A percentile compares a stretch with the other conserved stretches of the same genome.
phyloP scores from a whole-genome alignment of 2,329 filamentous ascomycete species.

The Albophoma yamanashiensis region DNA sequence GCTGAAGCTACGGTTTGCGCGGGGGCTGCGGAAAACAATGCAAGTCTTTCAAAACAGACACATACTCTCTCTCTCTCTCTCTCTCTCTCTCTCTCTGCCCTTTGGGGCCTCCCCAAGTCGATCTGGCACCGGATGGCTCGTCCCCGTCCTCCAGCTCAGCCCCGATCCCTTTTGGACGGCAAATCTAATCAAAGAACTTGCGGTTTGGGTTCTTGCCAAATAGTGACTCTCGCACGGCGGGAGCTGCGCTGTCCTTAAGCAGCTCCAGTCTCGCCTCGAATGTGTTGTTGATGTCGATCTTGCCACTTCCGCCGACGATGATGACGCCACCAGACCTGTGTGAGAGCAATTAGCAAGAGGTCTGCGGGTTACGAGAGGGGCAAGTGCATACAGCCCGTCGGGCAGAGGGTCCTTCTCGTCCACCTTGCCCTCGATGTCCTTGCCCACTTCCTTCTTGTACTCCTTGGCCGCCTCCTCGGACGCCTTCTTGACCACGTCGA shows the following conservation, averaged over 20 bases:
- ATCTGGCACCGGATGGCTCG: background rate
- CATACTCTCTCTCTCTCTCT: background rate
- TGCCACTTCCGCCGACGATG: constrained; percentile 74
- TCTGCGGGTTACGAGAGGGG: background rate
- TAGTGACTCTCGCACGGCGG: constrained; percentile 71
- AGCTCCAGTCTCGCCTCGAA: constrained; percentile 84
- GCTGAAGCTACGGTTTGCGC: constrained; percentile 13
- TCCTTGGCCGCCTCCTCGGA: constrained; percentile 66
- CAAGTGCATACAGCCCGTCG: constrained; percentile 63
- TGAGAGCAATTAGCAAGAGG: constrained; percentile 11
- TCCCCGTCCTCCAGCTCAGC: background rate
- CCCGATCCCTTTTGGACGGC: background rate
- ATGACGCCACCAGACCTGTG: constrained; percentile 70
- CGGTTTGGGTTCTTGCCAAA: constrained; percentile 95
- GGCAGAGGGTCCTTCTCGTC: constrained; percentile 73
- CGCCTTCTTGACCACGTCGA: constrained; percentile 64
- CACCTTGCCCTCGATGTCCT: constrained; percentile 58
- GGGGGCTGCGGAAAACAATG: constrained; percentile 14
- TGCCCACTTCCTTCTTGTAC: constrained; percentile 70
- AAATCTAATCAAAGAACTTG: constrained; percentile 80
- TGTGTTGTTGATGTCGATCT: constrained; percentile 98
- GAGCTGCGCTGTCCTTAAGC: constrained; percentile 75
- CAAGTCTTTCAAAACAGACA: constrained; percentile 11
- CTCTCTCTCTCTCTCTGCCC: background rate
- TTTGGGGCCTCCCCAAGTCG: background rate